Base-by-base conservation (phyloP, 1,139 yeast species). In the Pichia sp. region DNA sequence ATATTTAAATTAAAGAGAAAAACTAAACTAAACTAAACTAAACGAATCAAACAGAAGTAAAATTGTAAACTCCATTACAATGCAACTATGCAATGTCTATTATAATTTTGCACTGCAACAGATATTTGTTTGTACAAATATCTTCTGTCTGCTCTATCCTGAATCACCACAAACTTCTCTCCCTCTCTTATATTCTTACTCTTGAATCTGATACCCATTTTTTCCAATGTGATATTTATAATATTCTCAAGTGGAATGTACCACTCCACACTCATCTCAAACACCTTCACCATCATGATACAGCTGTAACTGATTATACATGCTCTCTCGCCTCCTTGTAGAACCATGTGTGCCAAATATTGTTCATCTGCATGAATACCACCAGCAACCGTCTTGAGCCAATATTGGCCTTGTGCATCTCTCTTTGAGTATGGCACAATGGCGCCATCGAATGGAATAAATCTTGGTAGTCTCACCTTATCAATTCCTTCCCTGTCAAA, bases 351-450 rank as follows among this genome's bases (percentile, higher is more conserved):
- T 0, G 96, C 94, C 42, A 91, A 64, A 52, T 91, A 93, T 23
- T 66, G 65, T 50, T 91, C 96, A 39, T 68, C 66, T 47, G 75
- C 72, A 53, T 65, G 85, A 31, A 71, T 62, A 2, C 96, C 97
- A 33, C 93, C 94, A 53, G 83, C 83, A 21, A 85, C 74, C 9
- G 77, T 68, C 59, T 85, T 87, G 43, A 91, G 67, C 94, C 97
- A 86, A 51, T 70, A 84, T 56, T 91, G 96, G 5, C 99, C 99
- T 48, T 87, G 93, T 0, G 97, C 83, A 48, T 86, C 96, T 38
- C 93, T 66, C 46, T 74, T 76, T n/a, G 80, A 73, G 56, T 73
- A 93, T 1, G 93, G 82, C 26, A 79, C 66, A 14, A 88, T 72
- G 4, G 86, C 68, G 8, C 81, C 77, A 50, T 83, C 87, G 35